A percentile compares a stretch with the other conserved stretches of the same genome.
phyloP scores from a whole-genome alignment of 257 asterid species.

The Penstemon davidsonii region DNA sequence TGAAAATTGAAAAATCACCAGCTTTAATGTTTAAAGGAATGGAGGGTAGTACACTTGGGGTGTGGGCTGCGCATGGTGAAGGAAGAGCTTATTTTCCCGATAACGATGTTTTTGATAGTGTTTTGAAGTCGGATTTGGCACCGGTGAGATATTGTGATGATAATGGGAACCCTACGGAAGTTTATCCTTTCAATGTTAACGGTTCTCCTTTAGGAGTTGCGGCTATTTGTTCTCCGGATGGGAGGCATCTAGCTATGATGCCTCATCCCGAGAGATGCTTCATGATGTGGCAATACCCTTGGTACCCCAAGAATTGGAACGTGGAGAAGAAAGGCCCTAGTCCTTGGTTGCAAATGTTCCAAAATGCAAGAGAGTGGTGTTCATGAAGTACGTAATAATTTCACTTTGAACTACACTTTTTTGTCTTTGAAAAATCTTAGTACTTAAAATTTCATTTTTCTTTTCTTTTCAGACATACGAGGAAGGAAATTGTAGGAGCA shows the following conservation, averaged over 20 bases:
- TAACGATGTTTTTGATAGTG: conserved; percentile 35
- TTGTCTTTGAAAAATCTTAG: too few species aligned
- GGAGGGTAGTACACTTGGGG: conserved; percentile 88
- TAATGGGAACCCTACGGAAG: conserved; percentile 65
- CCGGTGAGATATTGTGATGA: conserved; percentile 85
- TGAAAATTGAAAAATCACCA: conserved; percentile 71
- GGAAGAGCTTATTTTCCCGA: conserved; percentile 88
- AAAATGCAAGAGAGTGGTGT: conserved; percentile 95
- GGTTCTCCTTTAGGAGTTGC: conserved; percentile 89
- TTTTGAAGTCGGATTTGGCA: conserved; percentile 57
- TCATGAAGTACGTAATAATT: conserved; percentile 42
- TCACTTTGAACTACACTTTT: too few species aligned
- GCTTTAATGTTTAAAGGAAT: conserved; percentile 85
- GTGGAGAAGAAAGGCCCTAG: conserved; percentile 83
- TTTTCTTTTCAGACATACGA: too few species aligned
- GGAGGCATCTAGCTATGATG: conserved; percentile 96
- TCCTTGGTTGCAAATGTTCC: conserved; percentile 94
- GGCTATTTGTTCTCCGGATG: conserved; percentile 85
- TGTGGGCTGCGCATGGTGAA: conserved; percentile 98
- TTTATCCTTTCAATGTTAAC: conserved; percentile 74
- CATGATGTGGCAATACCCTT: conserved; percentile 96
- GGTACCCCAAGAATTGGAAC: conserved; percentile 89
- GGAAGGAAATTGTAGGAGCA: too few species aligned
- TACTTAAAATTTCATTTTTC: too few species aligned
- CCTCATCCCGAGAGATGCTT: conserved; percentile 94